Evolutionary conservation across 257 asterid genomes (phyloP), one percentile per base, ranked within the genome.

Genomic region (Thymus quinquecostatus): DNA sequence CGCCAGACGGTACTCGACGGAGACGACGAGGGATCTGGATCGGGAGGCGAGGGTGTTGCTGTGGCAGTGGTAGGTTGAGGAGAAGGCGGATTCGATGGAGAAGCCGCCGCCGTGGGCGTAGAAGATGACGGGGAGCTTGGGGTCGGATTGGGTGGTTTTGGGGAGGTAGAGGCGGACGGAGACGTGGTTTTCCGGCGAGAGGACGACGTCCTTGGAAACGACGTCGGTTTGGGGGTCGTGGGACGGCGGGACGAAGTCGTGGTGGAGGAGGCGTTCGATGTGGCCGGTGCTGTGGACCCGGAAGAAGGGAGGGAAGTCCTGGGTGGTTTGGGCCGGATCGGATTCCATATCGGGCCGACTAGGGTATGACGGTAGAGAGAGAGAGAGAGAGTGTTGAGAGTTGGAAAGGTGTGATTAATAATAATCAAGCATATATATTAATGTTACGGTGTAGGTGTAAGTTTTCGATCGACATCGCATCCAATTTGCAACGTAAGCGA

Each of bases 31-130:
- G 41, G 81, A 82, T 10, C 78, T 66, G 47, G 98, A 75, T 73
- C 69, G 63, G 2, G 89, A 81, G 1, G 86, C 88, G 2, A 93
- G 64, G 49, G 75, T 10, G 59, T 63, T 82, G 51, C 77, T 56
- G 70, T 87, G 81, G 77, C 13, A 58, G 73, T 81, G 90, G 72
- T 91, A 90, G 0, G 6, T 0, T 0, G 89, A 51, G 8, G 95
- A 85, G 82, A 89, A 86, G 0, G 96, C 88, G 0, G 97, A 89
- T 63, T 82, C 82, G 36, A 84, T 57, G 0, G 65, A 45, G 77
- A 87, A 91, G 3, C 60, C 98, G 43, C 97, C 98, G 40, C 98
- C 98, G 83, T 93, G 98, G 82, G 77, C 8, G 86, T 90, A 89
- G 69, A 91, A 53, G 60, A 91, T 53, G 57, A 93, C 79, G 14